These are phyloP conservation scores for Fusarium udum DNA, from an alignment of 2,329 filamentous ascomycete species.

Conservation along the genomic window DNA sequence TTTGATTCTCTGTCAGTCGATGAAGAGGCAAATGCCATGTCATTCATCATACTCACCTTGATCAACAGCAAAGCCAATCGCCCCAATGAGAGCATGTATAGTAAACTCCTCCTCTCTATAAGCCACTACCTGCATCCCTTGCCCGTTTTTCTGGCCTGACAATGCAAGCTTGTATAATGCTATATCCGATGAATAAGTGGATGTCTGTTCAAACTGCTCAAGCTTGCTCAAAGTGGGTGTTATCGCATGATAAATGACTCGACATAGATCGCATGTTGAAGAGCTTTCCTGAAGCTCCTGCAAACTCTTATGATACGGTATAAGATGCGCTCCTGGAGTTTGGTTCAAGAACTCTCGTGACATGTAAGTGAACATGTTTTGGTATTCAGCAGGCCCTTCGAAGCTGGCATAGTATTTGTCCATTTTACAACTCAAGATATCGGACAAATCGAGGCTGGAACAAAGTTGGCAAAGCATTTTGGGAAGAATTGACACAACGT, in stretches of 20 bases:
- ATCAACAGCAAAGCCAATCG: neutral
- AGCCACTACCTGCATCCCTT: neutral
- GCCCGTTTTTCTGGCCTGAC: fast-evolving
- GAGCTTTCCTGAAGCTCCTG: neutral
- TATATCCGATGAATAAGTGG: fast-evolving
- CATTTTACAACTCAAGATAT: neutral
- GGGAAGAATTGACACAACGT: fast-evolving
- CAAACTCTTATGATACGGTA: fast-evolving
- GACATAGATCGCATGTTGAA: neutral
- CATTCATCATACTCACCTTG: neutral
- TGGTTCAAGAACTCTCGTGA: neutral
- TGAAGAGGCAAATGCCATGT: neutral
- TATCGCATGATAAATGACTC: neutral
- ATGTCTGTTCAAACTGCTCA: neutral
- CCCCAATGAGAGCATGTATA: neutral
- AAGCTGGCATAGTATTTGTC: neutral
- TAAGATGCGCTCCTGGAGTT: neutral
- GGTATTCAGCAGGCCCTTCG: neutral
- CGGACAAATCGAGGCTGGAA: neutral
- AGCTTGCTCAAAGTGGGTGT: no score
- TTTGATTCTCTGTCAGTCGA: neutral
- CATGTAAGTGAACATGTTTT: neutral
- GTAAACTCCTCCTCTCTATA: neutral
- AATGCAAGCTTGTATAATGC: neutral
- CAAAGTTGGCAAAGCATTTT: neutral